Percentiles rank a stretch among this genome's conserved stretches.
phyloP scores from a whole-genome alignment of 2,329 filamentous ascomycete genomes.

The Penicillium carneum region DNA sequence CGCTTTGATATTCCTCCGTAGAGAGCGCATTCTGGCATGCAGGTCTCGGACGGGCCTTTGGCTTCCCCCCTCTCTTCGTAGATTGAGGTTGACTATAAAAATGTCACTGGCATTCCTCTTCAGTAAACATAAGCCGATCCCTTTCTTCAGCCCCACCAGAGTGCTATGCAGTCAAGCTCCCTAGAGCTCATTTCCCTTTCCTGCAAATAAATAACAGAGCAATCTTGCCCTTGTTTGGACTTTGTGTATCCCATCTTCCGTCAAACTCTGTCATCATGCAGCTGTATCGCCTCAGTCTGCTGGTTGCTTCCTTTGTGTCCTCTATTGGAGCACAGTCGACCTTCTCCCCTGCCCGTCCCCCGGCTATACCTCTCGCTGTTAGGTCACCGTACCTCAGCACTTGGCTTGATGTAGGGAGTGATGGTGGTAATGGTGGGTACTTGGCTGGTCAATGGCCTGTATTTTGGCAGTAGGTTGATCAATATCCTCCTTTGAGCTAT shows the following conservation, averaged over 20 bases:
- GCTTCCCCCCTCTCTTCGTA: constrained; percentile 24
- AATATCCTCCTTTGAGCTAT: neutral
- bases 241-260: constrained; percentile 26
- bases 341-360: constrained; percentile 70
- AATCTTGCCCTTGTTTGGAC: constrained; percentile 33
- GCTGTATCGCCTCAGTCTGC: constrained; percentile 35
- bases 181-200: constrained; percentile 15
- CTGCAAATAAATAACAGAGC: constrained; percentile 29
- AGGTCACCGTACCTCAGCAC: constrained; percentile 76
- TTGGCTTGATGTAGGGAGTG: constrained; percentile 69
- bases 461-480: constrained; percentile 70
- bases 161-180: constrained; percentile 9
- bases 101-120: constrained; percentile 39
- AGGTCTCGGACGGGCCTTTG: constrained; percentile 24
- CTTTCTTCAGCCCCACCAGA: constrained; percentile 23
- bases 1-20: constrained; percentile 22
- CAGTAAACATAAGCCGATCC: constrained; percentile 39
- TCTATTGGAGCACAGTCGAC: constrained; percentile 54
- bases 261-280: constrained; percentile 39
- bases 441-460: constrained; percentile 73
- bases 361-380: constrained; percentile 74
- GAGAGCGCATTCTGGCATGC: constrained; percentile 36
- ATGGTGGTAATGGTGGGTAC: constrained; percentile 69
- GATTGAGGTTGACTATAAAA: constrained; percentile 41
- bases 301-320: constrained; percentile 36